These are phyloP conservation scores for Atkinsonella hypoxylon DNA, from an alignment of 2,329 filamentous ascomycete species.

Conservation along the genomic window DNA sequence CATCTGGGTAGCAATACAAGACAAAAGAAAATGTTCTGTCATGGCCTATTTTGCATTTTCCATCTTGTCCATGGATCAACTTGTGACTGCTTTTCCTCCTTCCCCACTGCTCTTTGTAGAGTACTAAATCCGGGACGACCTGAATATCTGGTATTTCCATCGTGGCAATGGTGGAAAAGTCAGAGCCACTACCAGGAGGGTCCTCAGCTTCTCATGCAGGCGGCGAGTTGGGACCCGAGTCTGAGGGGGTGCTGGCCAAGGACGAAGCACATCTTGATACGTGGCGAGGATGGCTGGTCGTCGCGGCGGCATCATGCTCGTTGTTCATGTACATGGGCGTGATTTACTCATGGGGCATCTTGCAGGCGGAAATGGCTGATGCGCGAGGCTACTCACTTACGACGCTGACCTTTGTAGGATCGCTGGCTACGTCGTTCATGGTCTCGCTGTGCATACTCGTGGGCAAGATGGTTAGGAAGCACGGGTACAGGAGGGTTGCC, in stretches of 20 bases:
- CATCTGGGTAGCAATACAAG: neutral
- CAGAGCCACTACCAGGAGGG: neutral
- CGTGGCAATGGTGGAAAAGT: neutral
- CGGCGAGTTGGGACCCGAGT: neutral
- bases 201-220: neutral
- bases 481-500: constrained; percentile 13
- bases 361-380: constrained; percentile 15
- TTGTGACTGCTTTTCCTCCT: neutral
- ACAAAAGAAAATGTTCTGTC: neutral
- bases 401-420: constrained; percentile 17
- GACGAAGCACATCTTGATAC: constrained; percentile 12
- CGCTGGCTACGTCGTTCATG: constrained; percentile 17
- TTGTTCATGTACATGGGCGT: constrained; percentile 18
- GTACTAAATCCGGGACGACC: neutral
- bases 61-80: neutral
- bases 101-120: neutral
- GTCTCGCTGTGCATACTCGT: constrained; percentile 15
- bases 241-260: constrained; percentile 12
- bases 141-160: neutral
- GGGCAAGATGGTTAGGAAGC: constrained; percentile 12
- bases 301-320: constrained; percentile 13
- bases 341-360: constrained; percentile 17
- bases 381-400: constrained; percentile 12
- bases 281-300: constrained; percentile 15
- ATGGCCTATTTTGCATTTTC: neutral